Evolutionary conservation across 176 grass and related monocot genomes (phyloP), one percentile per base, ranked within the genome.

Genomic region (Microstegium vimineum): DNA sequence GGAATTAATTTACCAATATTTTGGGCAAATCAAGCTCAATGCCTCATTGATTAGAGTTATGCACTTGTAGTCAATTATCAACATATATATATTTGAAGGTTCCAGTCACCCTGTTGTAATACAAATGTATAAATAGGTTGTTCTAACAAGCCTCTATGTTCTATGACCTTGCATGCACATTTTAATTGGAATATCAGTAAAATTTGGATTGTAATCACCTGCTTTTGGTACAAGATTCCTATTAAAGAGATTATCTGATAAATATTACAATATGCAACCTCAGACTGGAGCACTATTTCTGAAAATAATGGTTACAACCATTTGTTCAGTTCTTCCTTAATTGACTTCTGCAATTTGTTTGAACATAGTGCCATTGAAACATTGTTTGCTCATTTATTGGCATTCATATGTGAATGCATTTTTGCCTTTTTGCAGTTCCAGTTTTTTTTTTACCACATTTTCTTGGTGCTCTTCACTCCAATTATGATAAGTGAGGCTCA

Each of bases 1-100:
- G 89, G 90, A 28, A 36, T 36, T 51, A 61, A 12, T 22, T 75
- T 45, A 3, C 8, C 51, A 71, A 22, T 61, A 70, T 70, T 30
- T 76, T 1, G 20, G 13, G 4, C 5, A 60, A 45, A 32, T 26
- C 14, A 14, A 61, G 14, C 9, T 78, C 22, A 59, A 78, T 47
- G 27, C 5, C 15, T 77, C 6, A 43, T 61, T 80, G 1, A 75
- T 28, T n/a, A 57, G 18, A n/a, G 37, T 62, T 79, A 8, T 16
- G 23, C 20, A 81, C 34, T 59, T 68, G 72, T 30, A 81, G 66
- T 37, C 10, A 52, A 52, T 52, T 52, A 52, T 52, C 49, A 52
- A 52, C 49, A 51, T 1, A 18, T 49, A 17, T 47, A 47, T 49
- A 49, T 49, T 49, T 49, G 45, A 49, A 49, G 45, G 45, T 49